Conservation (phyloP, 139 green algal genomes). For the Picochlorum costavermella region DNA sequence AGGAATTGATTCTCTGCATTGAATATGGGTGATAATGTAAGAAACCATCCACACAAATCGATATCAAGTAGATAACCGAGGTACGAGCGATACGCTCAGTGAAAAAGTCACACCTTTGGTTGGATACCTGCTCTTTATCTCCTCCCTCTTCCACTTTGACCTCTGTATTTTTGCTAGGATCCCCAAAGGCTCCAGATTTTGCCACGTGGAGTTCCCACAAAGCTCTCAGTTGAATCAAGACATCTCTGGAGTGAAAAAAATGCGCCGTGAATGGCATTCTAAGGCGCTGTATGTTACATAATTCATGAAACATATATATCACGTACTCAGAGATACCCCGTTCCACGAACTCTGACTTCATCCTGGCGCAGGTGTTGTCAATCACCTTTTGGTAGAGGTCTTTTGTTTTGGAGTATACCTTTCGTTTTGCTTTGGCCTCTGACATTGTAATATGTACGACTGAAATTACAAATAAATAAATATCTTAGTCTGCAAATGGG, state of each 20-base stretch:
- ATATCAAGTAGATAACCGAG: too few species aligned
- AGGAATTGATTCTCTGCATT: too few species aligned
- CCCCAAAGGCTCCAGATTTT: constrained; percentile 34
- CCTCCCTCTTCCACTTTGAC: constrained; percentile 8
- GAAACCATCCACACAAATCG: too few species aligned
- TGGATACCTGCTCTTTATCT: not conserved
- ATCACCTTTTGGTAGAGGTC: constrained; percentile 37
- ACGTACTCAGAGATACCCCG: constrained; percentile 65
- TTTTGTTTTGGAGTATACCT: too few species aligned
- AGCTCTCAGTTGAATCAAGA: constrained; percentile 44
- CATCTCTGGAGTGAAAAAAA: constrained; percentile 26
- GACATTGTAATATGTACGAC: too few species aligned
- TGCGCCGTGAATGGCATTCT: not conserved
- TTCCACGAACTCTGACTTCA: constrained; percentile 58
- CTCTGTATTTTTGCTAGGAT: constrained; percentile 8
- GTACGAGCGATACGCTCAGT: too few species aligned
- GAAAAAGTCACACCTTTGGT: too few species aligned
- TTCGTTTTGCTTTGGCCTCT: too few species aligned
- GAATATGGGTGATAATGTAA: too few species aligned
- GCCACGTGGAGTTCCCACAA: constrained; percentile 49
- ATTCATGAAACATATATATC: not conserved
- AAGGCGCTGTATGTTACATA: not conserved
- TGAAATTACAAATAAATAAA: not conserved
- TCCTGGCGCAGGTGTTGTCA: constrained; percentile 54
- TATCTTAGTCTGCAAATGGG: constrained; percentile 4